Evolutionary conservation across 108 stramenopile genomes (phyloP), one percentile per base, ranked within the genome.

Genomic region (Pseudonitzschia multistriata): DNA sequence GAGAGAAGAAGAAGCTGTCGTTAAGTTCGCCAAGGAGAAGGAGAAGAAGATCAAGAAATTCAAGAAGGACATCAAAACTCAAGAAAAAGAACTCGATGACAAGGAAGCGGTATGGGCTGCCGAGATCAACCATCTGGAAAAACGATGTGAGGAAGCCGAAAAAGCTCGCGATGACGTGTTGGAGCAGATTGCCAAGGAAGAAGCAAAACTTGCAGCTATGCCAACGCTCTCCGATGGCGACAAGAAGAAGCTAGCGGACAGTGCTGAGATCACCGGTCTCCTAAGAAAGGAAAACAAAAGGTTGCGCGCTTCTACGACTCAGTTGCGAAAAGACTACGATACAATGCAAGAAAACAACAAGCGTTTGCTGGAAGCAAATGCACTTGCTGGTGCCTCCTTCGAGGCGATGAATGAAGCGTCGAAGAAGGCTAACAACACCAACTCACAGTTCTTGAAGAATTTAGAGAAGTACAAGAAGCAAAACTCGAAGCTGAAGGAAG

Each of bases 361-460:
- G 62, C 70, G 83, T 36, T 68, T 85, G 45, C 37, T 81, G 70
- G 83, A 88, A 40, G 83, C 87, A 54, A 84, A 85, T 66, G 87
- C 81, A 21, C 74, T 75, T 48, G 83, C 87, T 49, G 82, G 82
- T 49, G 81, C 81, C 15, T 78, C 80, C 19, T 85, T 88, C 67
- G 81, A 84, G 27, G 81, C 87, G 2, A 68, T 88, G 69, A 85
- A 83, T 53, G 72, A 83, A 59, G 77, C 81, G 49, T 77, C 86
- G 17, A 87, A 88, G 79, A 83, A 84, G 61, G 71, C 81, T 14
- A 79, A 74, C 61, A 79, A 49, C 40, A 82, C 72, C 62, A 86
- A 85, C 33, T 80, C 70, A 17, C 84, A 84, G 62, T 54, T 87
- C 31, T 62, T 75, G 66, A 47, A 77, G 42, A 86, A 91, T 15